Base-by-base conservation (phyloP, 495 filamentous ascomycete genomes). In the Cairneyella variabilis region DNA sequence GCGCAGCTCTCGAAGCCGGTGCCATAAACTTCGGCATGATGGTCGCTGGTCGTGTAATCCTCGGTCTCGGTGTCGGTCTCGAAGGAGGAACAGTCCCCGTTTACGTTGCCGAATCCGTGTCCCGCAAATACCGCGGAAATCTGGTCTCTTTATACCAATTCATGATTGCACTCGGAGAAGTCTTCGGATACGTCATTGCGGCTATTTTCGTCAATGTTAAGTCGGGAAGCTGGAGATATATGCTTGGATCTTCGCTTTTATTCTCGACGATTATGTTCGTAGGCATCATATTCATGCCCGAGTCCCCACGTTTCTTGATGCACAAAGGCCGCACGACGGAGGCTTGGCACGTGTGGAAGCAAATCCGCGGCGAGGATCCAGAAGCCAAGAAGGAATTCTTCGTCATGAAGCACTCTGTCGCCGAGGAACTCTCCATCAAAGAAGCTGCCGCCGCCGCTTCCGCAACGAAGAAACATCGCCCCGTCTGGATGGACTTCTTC, bases 251-350 rank as follows among this genome's bases (percentile, higher is more conserved):
- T 2, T 83, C 80, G 0, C 67, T 83, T n/a, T 59, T 84, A 48
- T 83, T 83, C 64, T 82, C 78, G 2, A 83, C 79, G 26, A 79
- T 84, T 61, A 76, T 82, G 64, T 56, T 77, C 8, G 66, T 73
- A 10, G 79, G 78, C 18, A 85, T 86, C 46, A 72, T 88, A 12
- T 81, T 86, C 69, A 78, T 90, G 27, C 85, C 86, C 53, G 86
- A 89, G 68, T 85, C 83, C 25, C 86, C 86, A 20, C 82, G 85
- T 58, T 85, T 70, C 63, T 76, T 83, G 47, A 89, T 87, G 72
- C 79, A 83, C 47, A 70, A 76, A 43, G 85, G 86, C 30, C 79
- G 77, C 34, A 67, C 76, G 30, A 83, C 85, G 7, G 82, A 83
- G 52, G 86, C 89, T 1, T 84, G 75, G 66, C 66, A 60, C 10